A percentile compares a stretch with the other conserved stretches of the same genome.
Conservation (phyloP, 2,329 filamentous ascomycete genomes). For the Xylariaceae sp. region DNA sequence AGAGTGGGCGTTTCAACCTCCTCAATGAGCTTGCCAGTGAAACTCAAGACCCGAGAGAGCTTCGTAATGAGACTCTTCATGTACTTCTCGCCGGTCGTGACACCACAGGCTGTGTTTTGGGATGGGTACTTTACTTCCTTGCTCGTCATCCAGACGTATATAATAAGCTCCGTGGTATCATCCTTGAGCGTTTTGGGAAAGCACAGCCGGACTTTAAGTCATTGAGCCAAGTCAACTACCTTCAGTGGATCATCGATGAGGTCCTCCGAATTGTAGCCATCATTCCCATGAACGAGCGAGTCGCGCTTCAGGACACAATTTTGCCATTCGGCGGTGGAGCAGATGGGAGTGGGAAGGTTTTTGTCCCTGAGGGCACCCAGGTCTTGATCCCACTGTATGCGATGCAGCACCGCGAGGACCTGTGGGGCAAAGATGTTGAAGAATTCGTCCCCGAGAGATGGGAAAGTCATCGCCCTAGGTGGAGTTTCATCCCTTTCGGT, state of each 20-base stretch:
- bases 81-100: slow-evolving; percentile 49
- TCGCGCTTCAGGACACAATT: slow-evolving; percentile 31
- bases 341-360: slow-evolving; percentile 40
- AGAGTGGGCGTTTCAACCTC: slow-evolving; percentile 34
- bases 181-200: slow-evolving; percentile 55
- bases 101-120: slow-evolving; percentile 48
- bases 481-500: slow-evolving; percentile 33
- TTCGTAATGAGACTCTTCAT: slow-evolving; percentile 43
- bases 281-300: slow-evolving; percentile 28
- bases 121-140: slow-evolving; percentile 44
- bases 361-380: slow-evolving; percentile 40
- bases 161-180: slow-evolving; percentile 38
- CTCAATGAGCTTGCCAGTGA: slow-evolving; percentile 45
- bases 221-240: slow-evolving; percentile 10
- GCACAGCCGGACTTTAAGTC: slow-evolving; percentile 5
- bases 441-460: slow-evolving; percentile 19
- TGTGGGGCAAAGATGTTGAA: slow-evolving; percentile 26
- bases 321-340: slow-evolving; percentile 45
- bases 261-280: slow-evolving; percentile 16
- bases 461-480: slow-evolving; percentile 21
- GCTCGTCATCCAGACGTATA: slow-evolving; percentile 39
- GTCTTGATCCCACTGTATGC: slow-evolving; percentile 34
- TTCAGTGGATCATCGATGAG: slow-evolving; percentile 7
- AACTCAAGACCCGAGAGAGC: slow-evolving; percentile 39
- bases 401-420: slow-evolving; percentile 28